Conservation (phyloP, 1,139 yeast genomes). For the Saccharomycopsis hybrid region DNA sequence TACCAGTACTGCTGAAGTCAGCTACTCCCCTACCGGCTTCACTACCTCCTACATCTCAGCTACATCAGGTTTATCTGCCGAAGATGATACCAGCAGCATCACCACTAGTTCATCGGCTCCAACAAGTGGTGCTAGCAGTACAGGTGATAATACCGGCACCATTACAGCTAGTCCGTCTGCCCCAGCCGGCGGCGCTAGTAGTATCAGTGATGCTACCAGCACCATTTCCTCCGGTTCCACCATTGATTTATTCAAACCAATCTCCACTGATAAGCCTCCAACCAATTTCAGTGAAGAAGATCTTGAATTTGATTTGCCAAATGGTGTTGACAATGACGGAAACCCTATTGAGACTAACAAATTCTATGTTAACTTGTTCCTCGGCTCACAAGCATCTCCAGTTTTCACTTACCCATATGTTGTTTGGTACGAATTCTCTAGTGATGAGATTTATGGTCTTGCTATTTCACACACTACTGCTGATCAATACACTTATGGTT, state of each 20-base stretch:
- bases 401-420: slow-evolving; percentile 50
- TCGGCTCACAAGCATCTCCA: slow-evolving; percentile 40
- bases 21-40: not conserved
- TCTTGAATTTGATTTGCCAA: slow-evolving; percentile 3
- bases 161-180: not conserved
- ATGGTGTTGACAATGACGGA: slow-evolving; percentile 8
- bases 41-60: slow-evolving; percentile 6
- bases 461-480: slow-evolving; percentile 49
- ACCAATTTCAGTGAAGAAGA: slow-evolving; percentile 2
- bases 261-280: slow-evolving; percentile 15
- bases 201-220: not conserved
- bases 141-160: not conserved
- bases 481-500: slow-evolving; percentile 35
- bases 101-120: not conserved
- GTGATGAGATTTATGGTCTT: slow-evolving; percentile 42
- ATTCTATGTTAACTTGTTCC: slow-evolving; percentile 52
- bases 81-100: not conserved
- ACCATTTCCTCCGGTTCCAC: slow-evolving; percentile 4
- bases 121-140: no score
- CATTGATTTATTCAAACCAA: slow-evolving; percentile 13
- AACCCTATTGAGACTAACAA: slow-evolving; percentile 47
- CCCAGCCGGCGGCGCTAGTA: not conserved
- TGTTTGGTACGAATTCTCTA: slow-evolving; percentile 43
- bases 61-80: not conserved
- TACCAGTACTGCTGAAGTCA: not conserved